phyloP scores from a whole-genome alignment of 2,329 filamentous ascomycete genomes.

The Trichoderma lentiforme region DNA sequence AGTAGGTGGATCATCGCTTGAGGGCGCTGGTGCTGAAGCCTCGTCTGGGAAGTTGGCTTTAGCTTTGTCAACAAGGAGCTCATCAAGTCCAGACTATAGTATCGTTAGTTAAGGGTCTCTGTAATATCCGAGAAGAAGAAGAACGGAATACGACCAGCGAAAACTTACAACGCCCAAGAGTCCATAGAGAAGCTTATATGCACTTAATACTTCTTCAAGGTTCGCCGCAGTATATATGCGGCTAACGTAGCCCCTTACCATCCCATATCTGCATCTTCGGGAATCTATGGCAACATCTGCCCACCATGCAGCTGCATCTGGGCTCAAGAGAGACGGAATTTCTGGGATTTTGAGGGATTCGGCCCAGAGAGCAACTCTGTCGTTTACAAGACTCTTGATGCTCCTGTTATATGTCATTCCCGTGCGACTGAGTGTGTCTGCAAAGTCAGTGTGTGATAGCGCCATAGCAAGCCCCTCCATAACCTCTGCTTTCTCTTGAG shows the following conservation, averaged over 20 bases:
- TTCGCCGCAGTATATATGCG: conserved; percentile 21
- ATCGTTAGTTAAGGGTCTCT: neutral
- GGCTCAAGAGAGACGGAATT: conserved; percentile 13
- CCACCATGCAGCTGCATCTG: conserved; percentile 23
- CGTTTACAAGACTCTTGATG: conserved; percentile 1
- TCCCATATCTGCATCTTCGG: conserved; percentile 20
- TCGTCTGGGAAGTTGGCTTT: conserved; percentile 21
- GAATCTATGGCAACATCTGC: conserved; percentile 20
- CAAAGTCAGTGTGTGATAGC: conserved; percentile 20
- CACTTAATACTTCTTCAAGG: neutral
- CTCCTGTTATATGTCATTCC: neutral
- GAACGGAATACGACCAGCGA: neutral
- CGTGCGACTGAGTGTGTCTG: conserved; percentile 19
- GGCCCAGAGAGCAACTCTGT: conserved; percentile 22
- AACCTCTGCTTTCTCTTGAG: conserved; percentile 22
- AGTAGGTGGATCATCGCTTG: neutral
- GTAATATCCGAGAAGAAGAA: too few relatives aligned
- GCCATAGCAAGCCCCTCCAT: conserved; percentile 24
- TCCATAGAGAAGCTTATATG: conserved; percentile 19
- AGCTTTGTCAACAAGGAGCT: conserved; percentile 21
- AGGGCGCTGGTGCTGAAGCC: neutral
- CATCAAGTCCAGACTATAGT: conserved; percentile 19
- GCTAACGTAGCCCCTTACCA: conserved; percentile 22
- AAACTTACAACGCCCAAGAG: conserved; percentile 21
- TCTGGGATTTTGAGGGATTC: conserved; percentile 17